Percentiles rank a stretch among this genome's conserved stretches.
Evolutionary conservation across 1,284 basidiomycete species (phyloP).

Genomic region (Prillingera fragicola): DNA sequence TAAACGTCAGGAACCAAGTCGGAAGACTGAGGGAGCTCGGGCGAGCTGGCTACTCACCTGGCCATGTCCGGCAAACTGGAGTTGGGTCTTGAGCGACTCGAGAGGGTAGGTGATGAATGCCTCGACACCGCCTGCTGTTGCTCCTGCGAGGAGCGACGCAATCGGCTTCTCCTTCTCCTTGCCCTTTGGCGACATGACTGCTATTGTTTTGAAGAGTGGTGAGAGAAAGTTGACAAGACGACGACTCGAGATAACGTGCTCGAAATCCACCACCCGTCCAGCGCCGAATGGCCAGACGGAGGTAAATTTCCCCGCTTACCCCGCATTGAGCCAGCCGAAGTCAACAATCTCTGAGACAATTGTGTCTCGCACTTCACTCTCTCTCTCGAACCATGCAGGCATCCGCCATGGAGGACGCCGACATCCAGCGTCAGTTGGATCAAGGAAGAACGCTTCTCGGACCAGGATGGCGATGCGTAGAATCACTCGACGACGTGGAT

Average conservation of each 20-base stretch:
- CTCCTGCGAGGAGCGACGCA: constrained; percentile 72
- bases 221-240: constrained; percentile 27
- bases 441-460: constrained; percentile 26
- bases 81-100: constrained; percentile 74
- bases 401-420: constrained; percentile 4
- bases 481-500: constrained; percentile 36
- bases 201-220: constrained; percentile 40
- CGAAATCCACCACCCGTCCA: neutral
- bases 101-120: constrained; percentile 64
- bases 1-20: constrained; percentile 50
- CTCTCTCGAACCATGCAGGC: constrained; percentile 2
- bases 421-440: constrained; percentile 7
- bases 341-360: neutral
- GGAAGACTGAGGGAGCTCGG: constrained; percentile 62
- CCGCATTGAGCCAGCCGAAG: neutral
- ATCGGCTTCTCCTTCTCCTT: constrained; percentile 64
- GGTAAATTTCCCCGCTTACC: constrained; percentile 2
- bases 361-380: neutral
- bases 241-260: neutral
- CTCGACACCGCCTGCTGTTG: constrained; percentile 90
- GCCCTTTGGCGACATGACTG: constrained; percentile 26
- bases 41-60: constrained; percentile 29
- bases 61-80: constrained; percentile 49
- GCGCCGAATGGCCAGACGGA: neutral
- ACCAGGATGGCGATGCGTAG: constrained; percentile 36